Evolutionary conservation across 495 filamentous ascomycete genomes (phyloP).

Genomic region (Aspergillus nanangensis): DNA sequence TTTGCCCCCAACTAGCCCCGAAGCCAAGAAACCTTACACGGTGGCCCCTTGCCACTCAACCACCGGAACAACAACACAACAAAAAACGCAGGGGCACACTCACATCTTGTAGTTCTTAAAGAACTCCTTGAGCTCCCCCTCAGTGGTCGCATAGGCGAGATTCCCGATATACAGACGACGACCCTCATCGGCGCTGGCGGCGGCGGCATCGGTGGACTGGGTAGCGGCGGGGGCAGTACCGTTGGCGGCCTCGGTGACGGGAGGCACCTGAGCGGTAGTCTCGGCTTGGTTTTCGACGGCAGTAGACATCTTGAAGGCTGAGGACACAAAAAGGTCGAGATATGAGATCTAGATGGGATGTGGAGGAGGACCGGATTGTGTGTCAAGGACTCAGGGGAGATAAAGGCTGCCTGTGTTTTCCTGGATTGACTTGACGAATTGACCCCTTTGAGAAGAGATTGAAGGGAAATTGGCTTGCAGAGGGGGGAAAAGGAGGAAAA

Average conservation of each 20-base stretch:
- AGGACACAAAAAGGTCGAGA: constrained; percentile 32
- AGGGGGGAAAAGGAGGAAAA: constrained; percentile 46
- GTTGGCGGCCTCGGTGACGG: constrained; percentile 66
- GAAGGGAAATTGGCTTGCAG: constrained; percentile 47
- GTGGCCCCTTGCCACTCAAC: constrained; percentile 2
- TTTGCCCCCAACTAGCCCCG: background rate
- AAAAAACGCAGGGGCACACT: constrained; percentile 41
- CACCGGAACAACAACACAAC: constrained; percentile 1
- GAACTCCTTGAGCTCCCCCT: constrained; percentile 99
- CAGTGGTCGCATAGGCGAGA: constrained; percentile 98
- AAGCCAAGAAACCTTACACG: background rate
- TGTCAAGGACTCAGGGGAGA: constrained; percentile 39
- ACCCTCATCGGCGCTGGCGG: constrained; percentile 95
- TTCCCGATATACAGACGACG: constrained; percentile 99
- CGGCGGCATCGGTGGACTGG: constrained; percentile 76
- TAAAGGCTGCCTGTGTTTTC: constrained; percentile 35
- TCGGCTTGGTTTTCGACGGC: constrained; percentile 51
- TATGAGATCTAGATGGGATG: constrained; percentile 6
- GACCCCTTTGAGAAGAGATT: constrained; percentile 9
- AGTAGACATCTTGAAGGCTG: constrained; percentile 54
- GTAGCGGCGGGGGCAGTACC: constrained; percentile 70
- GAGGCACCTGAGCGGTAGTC: constrained; percentile 39
- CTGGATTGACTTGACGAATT: constrained; percentile 3
- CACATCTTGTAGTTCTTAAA: constrained; percentile 98
- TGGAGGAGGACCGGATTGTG: constrained; percentile 24